Evolutionary conservation across 495 filamentous ascomycete species (phyloP).

Genomic region (Penicillium lagena): DNA sequence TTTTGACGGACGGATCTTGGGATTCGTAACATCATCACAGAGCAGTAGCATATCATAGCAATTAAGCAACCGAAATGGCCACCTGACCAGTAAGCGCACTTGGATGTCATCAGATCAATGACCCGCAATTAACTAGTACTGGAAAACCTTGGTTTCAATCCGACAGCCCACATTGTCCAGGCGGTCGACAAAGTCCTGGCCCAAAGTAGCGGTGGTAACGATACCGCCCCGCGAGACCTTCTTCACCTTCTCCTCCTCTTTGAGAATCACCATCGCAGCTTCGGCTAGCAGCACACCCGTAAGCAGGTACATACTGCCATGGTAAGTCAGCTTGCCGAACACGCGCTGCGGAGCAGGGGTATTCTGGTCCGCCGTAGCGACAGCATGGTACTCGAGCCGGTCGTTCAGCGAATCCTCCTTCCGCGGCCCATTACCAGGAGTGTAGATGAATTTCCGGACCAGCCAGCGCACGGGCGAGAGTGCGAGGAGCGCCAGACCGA

Average conservation of each 20-base stretch:
- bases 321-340: slow-evolving; percentile 50
- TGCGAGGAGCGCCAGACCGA: slow-evolving; percentile 46
- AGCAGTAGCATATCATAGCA: not conserved
- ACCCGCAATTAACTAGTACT: slow-evolving; percentile 13
- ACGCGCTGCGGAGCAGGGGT: slow-evolving; percentile 40
- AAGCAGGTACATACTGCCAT: slow-evolving; percentile 61
- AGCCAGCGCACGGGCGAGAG: slow-evolving; percentile 51
- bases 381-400: slow-evolving; percentile 55
- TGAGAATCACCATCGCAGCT: slow-evolving; percentile 64
- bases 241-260: slow-evolving; percentile 51
- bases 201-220: slow-evolving; percentile 78
- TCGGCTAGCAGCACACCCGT: slow-evolving; percentile 64
- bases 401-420: slow-evolving; percentile 51
- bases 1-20: not conserved
- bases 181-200: slow-evolving; percentile 68
- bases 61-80: no score
- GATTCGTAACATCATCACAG: not conserved
- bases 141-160: slow-evolving; percentile 45
- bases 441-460: slow-evolving; percentile 45
- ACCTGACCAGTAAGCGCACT: no score
- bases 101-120: not conserved
- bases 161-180: slow-evolving; percentile 57
- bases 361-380: slow-evolving; percentile 55
- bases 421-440: slow-evolving; percentile 62
- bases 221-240: slow-evolving; percentile 60